A percentile compares a stretch with the other conserved stretches of the same genome.
These are phyloP conservation scores for Penicillium samsonianum DNA, from an alignment of 495 filamentous ascomycete species.

Conservation along the genomic window DNA sequence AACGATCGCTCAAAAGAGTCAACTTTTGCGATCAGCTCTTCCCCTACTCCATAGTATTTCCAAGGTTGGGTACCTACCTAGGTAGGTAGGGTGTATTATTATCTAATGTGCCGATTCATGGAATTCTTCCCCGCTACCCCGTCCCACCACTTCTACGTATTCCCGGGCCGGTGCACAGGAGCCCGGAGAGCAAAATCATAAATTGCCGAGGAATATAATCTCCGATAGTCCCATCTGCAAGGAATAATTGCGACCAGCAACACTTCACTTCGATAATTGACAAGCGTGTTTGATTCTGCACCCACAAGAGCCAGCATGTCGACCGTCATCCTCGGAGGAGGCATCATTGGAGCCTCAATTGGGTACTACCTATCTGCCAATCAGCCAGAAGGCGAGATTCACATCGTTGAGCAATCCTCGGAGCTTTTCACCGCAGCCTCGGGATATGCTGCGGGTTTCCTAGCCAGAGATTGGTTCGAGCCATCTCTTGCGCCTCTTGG, in stretches of 20 bases:
- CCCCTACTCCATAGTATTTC: background rate
- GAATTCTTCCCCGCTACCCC: background rate
- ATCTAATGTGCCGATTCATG: conserved; percentile 1
- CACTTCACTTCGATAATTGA: background rate
- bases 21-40: background rate
- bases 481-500: conserved; percentile 57
- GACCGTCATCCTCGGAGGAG: conserved; percentile 74
- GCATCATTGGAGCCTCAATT: conserved; percentile 77
- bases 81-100: background rate
- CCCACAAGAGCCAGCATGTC: conserved; percentile 28
- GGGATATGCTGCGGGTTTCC: conserved; percentile 71
- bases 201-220: background rate
- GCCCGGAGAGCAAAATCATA: background rate
- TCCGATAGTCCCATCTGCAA: background rate
- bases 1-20: background rate
- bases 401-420: conserved; percentile 66
- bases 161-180: background rate
- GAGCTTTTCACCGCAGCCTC: conserved; percentile 71
- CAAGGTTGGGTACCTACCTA: background rate
- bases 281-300: background rate
- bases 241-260: background rate
- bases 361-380: conserved; percentile 66
- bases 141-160: background rate
- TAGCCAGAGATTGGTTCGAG: conserved; percentile 73
- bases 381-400: conserved; percentile 56